Evolutionary conservation across 2,329 filamentous ascomycete species (phyloP).

Genomic region (Cordyceps farinosa): DNA sequence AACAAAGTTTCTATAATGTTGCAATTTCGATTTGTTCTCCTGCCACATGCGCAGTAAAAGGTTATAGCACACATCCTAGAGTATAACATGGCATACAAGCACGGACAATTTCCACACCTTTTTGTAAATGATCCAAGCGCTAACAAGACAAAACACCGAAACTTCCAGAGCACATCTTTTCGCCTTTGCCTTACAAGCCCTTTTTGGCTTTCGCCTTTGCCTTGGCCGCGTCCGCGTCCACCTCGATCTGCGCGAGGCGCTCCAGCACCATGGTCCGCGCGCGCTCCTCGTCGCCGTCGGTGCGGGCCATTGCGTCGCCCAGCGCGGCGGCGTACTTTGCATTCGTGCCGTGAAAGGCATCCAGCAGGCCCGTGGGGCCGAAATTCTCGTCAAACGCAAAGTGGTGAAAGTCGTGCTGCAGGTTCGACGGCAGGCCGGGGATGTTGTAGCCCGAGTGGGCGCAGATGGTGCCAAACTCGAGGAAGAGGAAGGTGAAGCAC

Average conservation of each 20-base stretch:
- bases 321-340: constrained; percentile 18
- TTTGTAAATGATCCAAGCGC: background rate
- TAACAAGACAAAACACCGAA: background rate
- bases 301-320: constrained; percentile 17
- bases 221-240: constrained; percentile 11
- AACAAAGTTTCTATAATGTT: background rate
- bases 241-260: constrained; percentile 20
- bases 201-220: background rate
- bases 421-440: constrained; percentile 18
- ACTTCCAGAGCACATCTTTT: background rate
- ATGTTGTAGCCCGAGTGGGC: constrained; percentile 21
- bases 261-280: constrained; percentile 20
- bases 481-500: constrained; percentile 20
- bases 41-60: background rate
- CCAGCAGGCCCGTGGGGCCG: constrained; percentile 20
- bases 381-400: constrained; percentile 24
- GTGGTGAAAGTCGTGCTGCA: constrained; percentile 23
- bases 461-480: constrained; percentile 22
- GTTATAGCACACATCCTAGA: background rate
- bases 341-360: constrained; percentile 18
- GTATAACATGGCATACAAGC: background rate
- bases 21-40: background rate
- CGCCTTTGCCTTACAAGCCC: background rate
- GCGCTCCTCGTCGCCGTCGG: constrained; percentile 20
- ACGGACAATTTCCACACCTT: background rate